Evolutionary conservation across 179 eudicot genomes (phyloP).

Genomic region (Gypsophila paniculata): DNA sequence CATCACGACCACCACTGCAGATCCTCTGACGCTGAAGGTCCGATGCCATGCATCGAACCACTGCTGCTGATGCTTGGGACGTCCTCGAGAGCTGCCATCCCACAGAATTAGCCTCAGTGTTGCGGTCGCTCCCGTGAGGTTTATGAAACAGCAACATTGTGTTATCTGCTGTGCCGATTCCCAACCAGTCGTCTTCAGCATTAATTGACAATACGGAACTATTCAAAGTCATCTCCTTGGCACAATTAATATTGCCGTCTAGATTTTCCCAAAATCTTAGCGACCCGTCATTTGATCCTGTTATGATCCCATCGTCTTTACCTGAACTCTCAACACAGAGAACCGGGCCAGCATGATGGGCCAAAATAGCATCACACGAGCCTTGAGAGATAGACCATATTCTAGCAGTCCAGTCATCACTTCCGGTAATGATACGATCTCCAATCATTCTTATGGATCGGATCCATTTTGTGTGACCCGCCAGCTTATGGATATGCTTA

Average conservation of each 20-base stretch:
- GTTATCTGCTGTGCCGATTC: constrained; percentile 86
- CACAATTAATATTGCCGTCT: constrained; percentile 55
- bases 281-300: constrained; percentile 79
- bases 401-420: constrained; percentile 96
- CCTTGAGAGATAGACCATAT: constrained; percentile 86
- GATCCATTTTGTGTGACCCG: constrained; percentile 78
- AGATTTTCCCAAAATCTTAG: constrained; percentile 75
- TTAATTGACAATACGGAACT: constrained; percentile 55
- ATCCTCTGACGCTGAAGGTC: constrained; percentile 85
- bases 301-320: constrained; percentile 62
- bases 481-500: constrained; percentile 67
- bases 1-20: constrained; percentile 84
- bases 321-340: constrained; percentile 54
- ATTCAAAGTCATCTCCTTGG: constrained; percentile 62
- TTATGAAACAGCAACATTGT: constrained; percentile 75
- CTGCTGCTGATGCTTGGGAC: constrained; percentile 58
- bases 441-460: constrained; percentile 75
- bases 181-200: constrained; percentile 72
- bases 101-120: constrained; percentile 43
- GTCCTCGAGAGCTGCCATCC: constrained; percentile 90
- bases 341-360: constrained; percentile 75
- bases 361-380: constrained; percentile 71
- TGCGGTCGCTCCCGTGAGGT: constrained; percentile 53
- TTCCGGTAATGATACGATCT: constrained; percentile 70
- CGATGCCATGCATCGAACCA: constrained; percentile 67